Evolutionary conservation across 305 asterid species (phyloP).

Genomic region (Solanum hybrid): DNA sequence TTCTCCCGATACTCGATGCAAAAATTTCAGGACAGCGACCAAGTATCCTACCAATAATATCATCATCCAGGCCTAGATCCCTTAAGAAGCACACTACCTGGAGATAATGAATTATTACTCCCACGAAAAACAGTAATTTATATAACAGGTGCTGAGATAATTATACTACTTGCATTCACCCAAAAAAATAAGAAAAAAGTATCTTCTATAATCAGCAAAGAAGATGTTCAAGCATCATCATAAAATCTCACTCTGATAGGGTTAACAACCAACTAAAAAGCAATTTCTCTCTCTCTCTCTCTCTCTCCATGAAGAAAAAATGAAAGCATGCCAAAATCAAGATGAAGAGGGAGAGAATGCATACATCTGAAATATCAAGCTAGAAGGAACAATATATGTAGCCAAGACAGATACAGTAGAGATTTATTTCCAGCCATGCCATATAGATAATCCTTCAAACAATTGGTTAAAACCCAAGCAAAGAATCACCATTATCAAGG

Average conservation of each 20-base stretch:
- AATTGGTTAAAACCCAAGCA: not conserved
- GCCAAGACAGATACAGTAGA: not conserved
- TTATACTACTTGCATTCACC: not conserved
- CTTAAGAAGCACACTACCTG: constrained; percentile 70
- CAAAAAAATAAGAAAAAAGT: not conserved
- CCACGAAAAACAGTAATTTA: not conserved
- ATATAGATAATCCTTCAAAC: not conserved
- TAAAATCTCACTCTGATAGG: not conserved
- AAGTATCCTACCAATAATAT: constrained; percentile 47
- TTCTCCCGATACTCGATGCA: constrained; percentile 49
- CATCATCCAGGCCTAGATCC: constrained; percentile 65
- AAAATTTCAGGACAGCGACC: constrained; percentile 84
- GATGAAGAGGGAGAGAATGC: not conserved
- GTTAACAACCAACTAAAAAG: not conserved
- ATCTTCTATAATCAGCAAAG: not conserved
- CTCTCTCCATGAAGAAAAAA: not conserved
- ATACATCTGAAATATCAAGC: not conserved
- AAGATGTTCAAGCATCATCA: not conserved
- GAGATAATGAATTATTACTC: constrained; percentile 3
- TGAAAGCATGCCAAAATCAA: not conserved
- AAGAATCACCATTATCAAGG: not conserved
- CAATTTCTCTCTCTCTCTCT: not conserved
- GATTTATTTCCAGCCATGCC: not conserved
- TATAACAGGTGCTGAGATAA: not conserved
- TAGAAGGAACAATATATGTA: not conserved